Evolutionary conservation across 1,139 yeast species (phyloP), one percentile per base, ranked within the genome.

Genomic region (Waltiozyma solani): DNA sequence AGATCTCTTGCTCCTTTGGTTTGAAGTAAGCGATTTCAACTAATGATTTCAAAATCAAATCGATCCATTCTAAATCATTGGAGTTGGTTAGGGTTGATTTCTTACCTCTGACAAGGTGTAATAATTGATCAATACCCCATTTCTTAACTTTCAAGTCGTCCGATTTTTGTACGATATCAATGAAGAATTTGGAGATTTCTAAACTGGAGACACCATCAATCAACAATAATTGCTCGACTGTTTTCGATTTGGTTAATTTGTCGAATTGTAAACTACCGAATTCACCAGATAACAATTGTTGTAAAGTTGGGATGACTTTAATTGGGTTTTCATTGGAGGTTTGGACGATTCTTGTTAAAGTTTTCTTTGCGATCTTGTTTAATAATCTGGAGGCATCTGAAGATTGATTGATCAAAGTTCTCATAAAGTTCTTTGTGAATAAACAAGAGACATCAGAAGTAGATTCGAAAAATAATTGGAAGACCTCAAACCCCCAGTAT

Each of bases 401-500:
- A 3, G 84, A 65, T 54, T 89, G 97, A 56, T 86, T 84, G 44
- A 85, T 77, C 37, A 89, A 61, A 17, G 85, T 73, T 52, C 95
- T 70, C 63, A 83, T 58, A 27, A 89, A 66, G 57, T 89, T 86
- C 20, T 76, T 76, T 3, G 87, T 73, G 53, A 89, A 73, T 2
- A 86, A 52, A 24, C 51, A 40, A 2, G 60, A 49, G 1, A 79
- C 55, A 23, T 60, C 56, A 2, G 58, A 52, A 1, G 59, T 48
- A 1, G 60, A 45, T 11, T 58, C 38, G 40, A 80, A 57, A 36
- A 76, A 68, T 37, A 71, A 64, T 30, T 60, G 65, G 48, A 89
- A 76, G 6, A 89, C 70, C 50, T 83, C 83, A 51, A 89, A 76
- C 0, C 97, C 98, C 74, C 86, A 74, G 57, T 71, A 84, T 55